A percentile compares a stretch with the other conserved stretches of the same genome.
These are phyloP conservation scores for Lathyrus aphaca DNA, from an alignment of 306 rosid genomes.

Conservation along the genomic window DNA sequence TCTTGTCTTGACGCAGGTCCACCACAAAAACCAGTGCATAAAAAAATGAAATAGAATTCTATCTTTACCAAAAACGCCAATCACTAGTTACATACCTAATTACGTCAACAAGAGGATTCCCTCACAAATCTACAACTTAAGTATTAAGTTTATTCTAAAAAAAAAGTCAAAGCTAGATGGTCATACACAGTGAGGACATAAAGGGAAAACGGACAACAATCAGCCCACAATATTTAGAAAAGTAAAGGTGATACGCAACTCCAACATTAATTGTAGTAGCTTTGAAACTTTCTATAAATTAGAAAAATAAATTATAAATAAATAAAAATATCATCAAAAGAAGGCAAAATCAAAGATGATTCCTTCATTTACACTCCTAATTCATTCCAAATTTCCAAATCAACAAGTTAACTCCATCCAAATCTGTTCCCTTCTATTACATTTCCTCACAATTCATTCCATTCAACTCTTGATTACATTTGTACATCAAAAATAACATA, in stretches of 20 bases:
- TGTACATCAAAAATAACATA: background rate
- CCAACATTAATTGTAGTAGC: constrained; percentile 44
- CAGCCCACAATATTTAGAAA: constrained; percentile 44
- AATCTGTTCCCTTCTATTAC: background rate
- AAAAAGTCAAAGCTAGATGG: constrained; percentile 56
- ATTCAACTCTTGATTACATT: constrained; percentile 1
- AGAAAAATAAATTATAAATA: constrained; percentile 34
- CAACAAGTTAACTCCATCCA: background rate
- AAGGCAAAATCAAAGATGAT: constrained; percentile 49
- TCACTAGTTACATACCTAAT: constrained; percentile 45
- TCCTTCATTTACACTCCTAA: constrained; percentile 38
- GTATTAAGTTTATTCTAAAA: background rate
- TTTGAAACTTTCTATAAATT: constrained; percentile 48
- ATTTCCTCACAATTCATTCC: background rate
- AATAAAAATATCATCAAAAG: constrained; percentile 52
- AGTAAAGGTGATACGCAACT: constrained; percentile 48
- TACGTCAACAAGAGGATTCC: constrained; percentile 40
- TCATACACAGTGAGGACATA: constrained; percentile 53
- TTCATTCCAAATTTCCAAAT: background rate
- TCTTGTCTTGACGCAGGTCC: constrained; percentile 61
- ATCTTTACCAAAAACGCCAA: constrained; percentile 48
- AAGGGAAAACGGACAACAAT: constrained; percentile 43
- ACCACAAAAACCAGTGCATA: constrained; percentile 52
- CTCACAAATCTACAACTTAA: constrained; percentile 45
- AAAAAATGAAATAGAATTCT: constrained; percentile 57